These are phyloP conservation scores for Xanthoconium purpureum DNA, from an alignment of 768 basidiomycete species.

Conservation along the genomic window DNA sequence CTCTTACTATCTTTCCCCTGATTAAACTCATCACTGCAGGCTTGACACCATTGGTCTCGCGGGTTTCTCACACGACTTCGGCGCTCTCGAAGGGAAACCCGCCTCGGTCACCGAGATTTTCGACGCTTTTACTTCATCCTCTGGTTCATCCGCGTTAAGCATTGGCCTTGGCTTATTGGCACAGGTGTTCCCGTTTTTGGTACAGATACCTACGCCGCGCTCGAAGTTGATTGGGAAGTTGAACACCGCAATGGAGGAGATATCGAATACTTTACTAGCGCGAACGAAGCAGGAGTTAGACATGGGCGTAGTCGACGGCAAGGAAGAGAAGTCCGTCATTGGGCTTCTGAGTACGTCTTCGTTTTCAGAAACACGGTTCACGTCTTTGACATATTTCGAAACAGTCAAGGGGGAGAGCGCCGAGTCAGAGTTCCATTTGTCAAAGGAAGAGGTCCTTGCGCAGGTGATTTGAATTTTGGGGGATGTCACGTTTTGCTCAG, in stretches of 20 bases:
- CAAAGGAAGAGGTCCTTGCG: slow-evolving; percentile 29
- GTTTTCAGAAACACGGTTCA: not conserved
- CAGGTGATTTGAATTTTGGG: slow-evolving; percentile 9
- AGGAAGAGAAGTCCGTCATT: slow-evolving; percentile 28
- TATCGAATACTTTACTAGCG: slow-evolving; percentile 40
- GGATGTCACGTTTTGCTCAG: not conserved
- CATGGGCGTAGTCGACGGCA: slow-evolving; percentile 13
- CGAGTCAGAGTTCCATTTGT: slow-evolving; percentile 24
- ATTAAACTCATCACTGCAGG: slow-evolving; percentile 21
- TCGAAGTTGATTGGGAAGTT: slow-evolving; percentile 31
- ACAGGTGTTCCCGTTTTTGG: slow-evolving; percentile 35
- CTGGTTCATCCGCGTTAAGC: slow-evolving; percentile 24
- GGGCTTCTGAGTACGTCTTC: slow-evolving; percentile 22
- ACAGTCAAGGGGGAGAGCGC: slow-evolving; percentile 38
- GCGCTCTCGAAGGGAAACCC: slow-evolving; percentile 47
- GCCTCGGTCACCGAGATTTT: slow-evolving; percentile 41
- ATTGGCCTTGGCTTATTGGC: slow-evolving; percentile 35
- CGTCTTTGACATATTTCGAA: not conserved
- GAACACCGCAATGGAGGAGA: slow-evolving; percentile 35
- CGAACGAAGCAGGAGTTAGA: slow-evolving; percentile 36
- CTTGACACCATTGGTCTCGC: slow-evolving; percentile 59
- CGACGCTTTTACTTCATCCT: slow-evolving; percentile 31
- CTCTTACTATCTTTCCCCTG: not conserved
- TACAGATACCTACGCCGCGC: slow-evolving; percentile 37
- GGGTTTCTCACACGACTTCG: slow-evolving; percentile 60